phyloP scores from a whole-genome alignment of 352 stramenopile genomes.

The Phytopythium cucurbitacearum region DNA sequence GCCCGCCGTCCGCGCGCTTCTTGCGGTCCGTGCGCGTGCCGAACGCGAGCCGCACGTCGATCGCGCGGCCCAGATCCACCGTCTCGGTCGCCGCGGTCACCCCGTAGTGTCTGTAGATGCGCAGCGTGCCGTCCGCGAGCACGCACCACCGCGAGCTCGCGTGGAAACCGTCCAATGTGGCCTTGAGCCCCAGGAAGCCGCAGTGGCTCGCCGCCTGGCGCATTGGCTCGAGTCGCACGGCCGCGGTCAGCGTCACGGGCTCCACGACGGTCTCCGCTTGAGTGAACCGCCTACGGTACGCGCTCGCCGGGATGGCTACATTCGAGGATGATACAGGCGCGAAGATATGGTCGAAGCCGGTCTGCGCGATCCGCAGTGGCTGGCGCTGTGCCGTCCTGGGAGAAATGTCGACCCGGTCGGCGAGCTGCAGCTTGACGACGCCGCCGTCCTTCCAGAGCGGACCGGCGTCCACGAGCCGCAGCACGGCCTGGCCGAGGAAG shows the following conservation, averaged over 20 bases:
- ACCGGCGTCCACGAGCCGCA: slow-evolving; percentile 45
- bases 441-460: slow-evolving; percentile 37
- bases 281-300: too few species aligned
- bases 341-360: background rate
- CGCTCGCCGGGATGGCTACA: background rate
- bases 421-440: slow-evolving; percentile 32
- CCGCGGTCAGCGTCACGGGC: slow-evolving; percentile 30
- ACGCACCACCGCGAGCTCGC: slow-evolving; percentile 69
- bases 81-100: slow-evolving; percentile 60
- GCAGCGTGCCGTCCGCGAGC: slow-evolving; percentile 49
- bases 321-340: slow-evolving; percentile 5
- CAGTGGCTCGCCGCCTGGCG: slow-evolving; percentile 49
- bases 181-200: slow-evolving; percentile 66
- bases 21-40: background rate
- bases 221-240: slow-evolving; percentile 31
- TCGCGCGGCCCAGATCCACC: slow-evolving; percentile 48
- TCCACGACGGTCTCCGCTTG: slow-evolving; percentile 13
- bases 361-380: slow-evolving; percentile 30
- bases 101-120: slow-evolving; percentile 73
- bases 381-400: slow-evolving; percentile 60
- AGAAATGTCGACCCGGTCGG: slow-evolving; percentile 46
- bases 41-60: slow-evolving; percentile 31
- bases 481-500: slow-evolving; percentile 54
- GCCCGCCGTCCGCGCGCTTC: background rate
- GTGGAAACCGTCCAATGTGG: slow-evolving; percentile 55